Base-by-base conservation (phyloP, 169 alveolate species). In the Pseudocohnilembus persalinus region DNA sequence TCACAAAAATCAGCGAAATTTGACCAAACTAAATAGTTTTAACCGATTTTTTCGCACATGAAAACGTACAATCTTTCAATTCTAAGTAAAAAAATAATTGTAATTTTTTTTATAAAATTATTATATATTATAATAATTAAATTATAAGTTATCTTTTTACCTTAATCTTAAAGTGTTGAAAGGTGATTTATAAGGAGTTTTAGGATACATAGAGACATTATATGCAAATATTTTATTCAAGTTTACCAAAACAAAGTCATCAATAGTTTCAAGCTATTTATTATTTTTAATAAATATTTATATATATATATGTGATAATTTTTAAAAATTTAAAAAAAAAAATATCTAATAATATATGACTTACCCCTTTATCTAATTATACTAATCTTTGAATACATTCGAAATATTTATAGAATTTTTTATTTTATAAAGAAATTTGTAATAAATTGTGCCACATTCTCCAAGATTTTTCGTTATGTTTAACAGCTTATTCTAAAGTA, bases 401-500 rank as follows among this genome's bases (percentile, higher is more conserved):
- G 32, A 80, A 86, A 74, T 80, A 86, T 76, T 81, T 80, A 16
- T 75, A 74, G 81, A 86, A 86, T 35, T 86, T 86, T 65, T 86
- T 80, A 63, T 81, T 86, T 15, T 77, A 31, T n/a, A 86, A 76
- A 80, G 87, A 74, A 31, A 86, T 31, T 31, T 79, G 78, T 65
- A 86, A 76, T 75, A 86, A 65, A 80, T 86, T 86, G 24, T 92
- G 95, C 92, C 96, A 91, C 27, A 95, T 89, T 83, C 93, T 92
- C 96, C 97, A 95, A 87, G 84, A 92, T 49, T 85, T 91, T 65
- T 93, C 87, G n/a, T 86, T 78, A 78, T 88, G 83, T 76, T 88
- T 93, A 29, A 90, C 90, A 25, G 96, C 97, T 88, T 95, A 89
- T 85, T 95, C 97, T 29, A 95, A 85, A 29, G 96, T 92, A 34